phyloP scores from a whole-genome alignment of 1,139 yeast genomes.

The Geotrichum macrosporum region DNA sequence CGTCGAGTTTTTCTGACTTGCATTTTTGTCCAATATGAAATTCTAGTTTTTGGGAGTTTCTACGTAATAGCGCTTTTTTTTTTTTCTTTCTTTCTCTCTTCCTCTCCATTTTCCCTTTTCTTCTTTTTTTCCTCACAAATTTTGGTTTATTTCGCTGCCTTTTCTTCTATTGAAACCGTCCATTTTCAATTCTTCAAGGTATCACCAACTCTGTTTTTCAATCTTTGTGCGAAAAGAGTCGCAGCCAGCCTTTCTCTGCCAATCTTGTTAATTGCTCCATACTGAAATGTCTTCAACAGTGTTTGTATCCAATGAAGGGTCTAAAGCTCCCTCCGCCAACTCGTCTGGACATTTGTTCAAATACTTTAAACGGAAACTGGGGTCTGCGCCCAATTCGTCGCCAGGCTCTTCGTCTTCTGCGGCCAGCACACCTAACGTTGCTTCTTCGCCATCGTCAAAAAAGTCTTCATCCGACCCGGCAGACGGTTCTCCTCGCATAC shows the following conservation, averaged over 20 bases:
- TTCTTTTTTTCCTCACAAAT: background rate
- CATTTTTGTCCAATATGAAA: too few species aligned
- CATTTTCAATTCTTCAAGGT: too few species aligned
- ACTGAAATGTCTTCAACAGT: slow-evolving; percentile 14
- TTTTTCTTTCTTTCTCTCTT: slow-evolving; percentile 1
- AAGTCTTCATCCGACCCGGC: slow-evolving; percentile 16
- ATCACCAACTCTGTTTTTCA: too few species aligned
- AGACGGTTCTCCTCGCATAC: slow-evolving; percentile 14
- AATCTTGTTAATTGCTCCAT: too few species aligned
- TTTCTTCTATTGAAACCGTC: too few species aligned
- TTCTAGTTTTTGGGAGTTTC: too few species aligned
- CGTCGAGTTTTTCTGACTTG: too few species aligned
- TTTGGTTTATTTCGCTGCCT: background rate
- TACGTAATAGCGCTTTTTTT: background rate
- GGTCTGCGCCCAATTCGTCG: background rate
- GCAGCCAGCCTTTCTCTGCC: too few species aligned
- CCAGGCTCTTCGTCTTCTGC: slow-evolving; percentile 2
- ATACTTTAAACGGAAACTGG: slow-evolving; percentile 17
- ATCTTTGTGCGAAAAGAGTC: too few species aligned
- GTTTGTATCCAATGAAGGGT: slow-evolving; percentile 12
- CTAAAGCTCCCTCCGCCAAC: slow-evolving; percentile 6
- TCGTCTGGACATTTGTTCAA: slow-evolving; percentile 14
- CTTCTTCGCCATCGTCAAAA: slow-evolving; percentile 22
- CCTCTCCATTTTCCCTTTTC: background rate
- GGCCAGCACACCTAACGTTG: slow-evolving; percentile 15